A percentile compares a stretch with the other conserved stretches of the same genome.
These are phyloP conservation scores for Inonotus hispidus DNA, from an alignment of 1,284 basidiomycete species.

Conservation along the genomic window DNA sequence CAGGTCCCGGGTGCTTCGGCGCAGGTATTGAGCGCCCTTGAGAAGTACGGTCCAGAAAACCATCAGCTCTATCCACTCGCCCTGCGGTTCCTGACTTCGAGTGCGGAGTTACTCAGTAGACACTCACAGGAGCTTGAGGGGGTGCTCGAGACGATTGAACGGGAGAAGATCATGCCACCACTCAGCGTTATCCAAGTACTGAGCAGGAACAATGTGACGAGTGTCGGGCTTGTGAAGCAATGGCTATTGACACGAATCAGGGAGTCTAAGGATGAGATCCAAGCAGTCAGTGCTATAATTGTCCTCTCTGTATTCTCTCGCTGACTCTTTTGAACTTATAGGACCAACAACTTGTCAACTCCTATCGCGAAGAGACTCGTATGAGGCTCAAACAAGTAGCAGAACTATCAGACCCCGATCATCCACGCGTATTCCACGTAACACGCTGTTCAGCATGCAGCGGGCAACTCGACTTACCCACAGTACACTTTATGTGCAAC, in stretches of 20 bases:
- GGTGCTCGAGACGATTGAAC: slow-evolving; percentile 75
- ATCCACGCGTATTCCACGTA: slow-evolving; percentile 88
- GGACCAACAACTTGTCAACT: slow-evolving; percentile 81
- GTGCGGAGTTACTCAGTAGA: slow-evolving; percentile 57
- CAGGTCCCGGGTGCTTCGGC: slow-evolving; percentile 41
- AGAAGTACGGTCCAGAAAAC: slow-evolving; percentile 66
- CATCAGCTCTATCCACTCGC: slow-evolving; percentile 84
- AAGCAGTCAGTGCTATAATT: slow-evolving; percentile 51
- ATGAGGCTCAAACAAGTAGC: slow-evolving; percentile 78
- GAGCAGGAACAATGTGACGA: slow-evolving; percentile 81
- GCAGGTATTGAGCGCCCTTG: slow-evolving; percentile 70
- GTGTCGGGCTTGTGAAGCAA: slow-evolving; percentile 84
- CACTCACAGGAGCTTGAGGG: slow-evolving; percentile 69
- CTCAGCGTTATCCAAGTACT: slow-evolving; percentile 86
- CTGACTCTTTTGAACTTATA: slow-evolving; percentile 29
- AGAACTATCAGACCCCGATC: slow-evolving; percentile 70
- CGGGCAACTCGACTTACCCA: slow-evolving; percentile 86
- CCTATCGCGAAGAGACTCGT: slow-evolving; percentile 84
- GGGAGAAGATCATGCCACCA: slow-evolving; percentile 79
- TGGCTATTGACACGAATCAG: slow-evolving; percentile 81
- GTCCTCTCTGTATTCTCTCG: slow-evolving; percentile 6
- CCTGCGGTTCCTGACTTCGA: slow-evolving; percentile 85
- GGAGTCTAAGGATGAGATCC: slow-evolving; percentile 70
- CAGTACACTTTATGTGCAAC: slow-evolving; percentile 96
- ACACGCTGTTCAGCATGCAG: slow-evolving; percentile 86